Conservation (phyloP, 169 alveolate genomes). For the Blepharisma undulans region DNA sequence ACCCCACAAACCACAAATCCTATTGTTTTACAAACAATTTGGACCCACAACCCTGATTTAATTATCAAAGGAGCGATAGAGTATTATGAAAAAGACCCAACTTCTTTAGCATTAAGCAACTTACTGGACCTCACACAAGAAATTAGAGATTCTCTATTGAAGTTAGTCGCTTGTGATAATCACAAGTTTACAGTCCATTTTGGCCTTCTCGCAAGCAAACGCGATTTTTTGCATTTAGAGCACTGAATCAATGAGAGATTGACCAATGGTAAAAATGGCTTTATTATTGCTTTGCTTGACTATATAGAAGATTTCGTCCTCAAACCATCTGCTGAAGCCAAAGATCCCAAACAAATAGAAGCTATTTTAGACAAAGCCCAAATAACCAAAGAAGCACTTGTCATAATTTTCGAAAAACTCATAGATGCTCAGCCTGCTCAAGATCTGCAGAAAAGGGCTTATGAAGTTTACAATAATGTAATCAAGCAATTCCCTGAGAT, state of each 20-base stretch:
- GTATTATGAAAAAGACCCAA: conserved; percentile 65
- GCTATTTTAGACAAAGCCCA: conserved; percentile 76
- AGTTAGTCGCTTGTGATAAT: conserved; percentile 77
- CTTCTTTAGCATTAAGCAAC: conserved; percentile 75
- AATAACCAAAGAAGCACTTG: conserved; percentile 72
- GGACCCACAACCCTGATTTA: conserved; percentile 81
- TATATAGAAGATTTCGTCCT: conserved; percentile 79
- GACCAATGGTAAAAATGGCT: conserved; percentile 73
- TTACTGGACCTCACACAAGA: conserved; percentile 87
- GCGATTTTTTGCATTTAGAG: conserved; percentile 88
- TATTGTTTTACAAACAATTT: conserved; percentile 75
- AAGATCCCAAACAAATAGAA: conserved; percentile 41
- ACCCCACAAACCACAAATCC: conserved; percentile 78
- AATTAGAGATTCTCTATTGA: conserved; percentile 74
- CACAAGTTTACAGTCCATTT: conserved; percentile 82
- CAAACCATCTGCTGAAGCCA: conserved; percentile 26
- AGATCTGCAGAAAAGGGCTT: conserved; percentile 52
- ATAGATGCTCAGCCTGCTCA: conserved; percentile 33
- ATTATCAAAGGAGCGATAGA: conserved; percentile 81
- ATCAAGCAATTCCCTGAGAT: conserved; percentile 67
- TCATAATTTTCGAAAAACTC: conserved; percentile 75
- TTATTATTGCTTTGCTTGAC: conserved; percentile 71
- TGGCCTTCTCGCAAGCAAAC: conserved; percentile 85
- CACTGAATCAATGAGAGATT: conserved; percentile 80
- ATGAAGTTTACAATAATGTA: conserved; percentile 55